Conservation (phyloP, 1,284 basidiomycete species). For the Kalmanozyma brasiliensis region DNA sequence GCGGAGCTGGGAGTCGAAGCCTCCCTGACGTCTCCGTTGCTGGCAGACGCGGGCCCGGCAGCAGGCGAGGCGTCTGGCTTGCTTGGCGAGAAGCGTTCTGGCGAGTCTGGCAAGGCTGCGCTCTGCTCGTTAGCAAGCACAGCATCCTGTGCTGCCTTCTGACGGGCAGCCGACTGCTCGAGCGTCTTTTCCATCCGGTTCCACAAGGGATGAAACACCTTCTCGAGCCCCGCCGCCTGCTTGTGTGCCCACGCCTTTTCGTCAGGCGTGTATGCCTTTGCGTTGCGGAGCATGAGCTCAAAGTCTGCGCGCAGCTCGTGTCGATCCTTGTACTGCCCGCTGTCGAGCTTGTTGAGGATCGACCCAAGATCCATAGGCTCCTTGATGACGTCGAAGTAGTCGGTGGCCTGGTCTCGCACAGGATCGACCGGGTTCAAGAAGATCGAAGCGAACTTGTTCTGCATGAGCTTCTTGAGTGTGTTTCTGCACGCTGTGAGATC, state of each 20-base stretch:
- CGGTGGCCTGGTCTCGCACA: slow-evolving; percentile 65
- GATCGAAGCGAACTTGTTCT: slow-evolving; percentile 74
- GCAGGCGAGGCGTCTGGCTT: slow-evolving; percentile 21
- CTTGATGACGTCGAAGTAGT: slow-evolving; percentile 88
- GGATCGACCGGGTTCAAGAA: slow-evolving; percentile 86
- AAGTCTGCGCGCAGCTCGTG: slow-evolving; percentile 88
- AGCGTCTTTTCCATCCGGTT: slow-evolving; percentile 67
- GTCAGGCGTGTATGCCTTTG: slow-evolving; percentile 81
- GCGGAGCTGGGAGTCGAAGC: slow-evolving; percentile 29
- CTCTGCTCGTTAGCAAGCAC: slow-evolving; percentile 27
- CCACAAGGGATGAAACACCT: slow-evolving; percentile 85
- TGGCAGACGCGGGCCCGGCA: background rate
- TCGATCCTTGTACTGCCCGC: slow-evolving; percentile 82
- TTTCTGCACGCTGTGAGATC: slow-evolving; percentile 84
- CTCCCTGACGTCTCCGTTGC: slow-evolving; percentile 14
- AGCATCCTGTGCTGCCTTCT: slow-evolving; percentile 49
- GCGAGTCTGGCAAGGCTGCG: slow-evolving; percentile 14
- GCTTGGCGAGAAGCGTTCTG: slow-evolving; percentile 22
- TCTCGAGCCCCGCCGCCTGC: slow-evolving; percentile 80
- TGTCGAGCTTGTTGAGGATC: slow-evolving; percentile 85
- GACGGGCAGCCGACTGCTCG: slow-evolving; percentile 63
- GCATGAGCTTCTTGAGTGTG: slow-evolving; percentile 80
- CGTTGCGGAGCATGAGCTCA: slow-evolving; percentile 86
- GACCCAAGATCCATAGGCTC: slow-evolving; percentile 95
- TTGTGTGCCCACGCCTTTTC: slow-evolving; percentile 79